Conservation (phyloP, 2,329 filamentous ascomycete genomes). For the Exophiala sideris region DNA sequence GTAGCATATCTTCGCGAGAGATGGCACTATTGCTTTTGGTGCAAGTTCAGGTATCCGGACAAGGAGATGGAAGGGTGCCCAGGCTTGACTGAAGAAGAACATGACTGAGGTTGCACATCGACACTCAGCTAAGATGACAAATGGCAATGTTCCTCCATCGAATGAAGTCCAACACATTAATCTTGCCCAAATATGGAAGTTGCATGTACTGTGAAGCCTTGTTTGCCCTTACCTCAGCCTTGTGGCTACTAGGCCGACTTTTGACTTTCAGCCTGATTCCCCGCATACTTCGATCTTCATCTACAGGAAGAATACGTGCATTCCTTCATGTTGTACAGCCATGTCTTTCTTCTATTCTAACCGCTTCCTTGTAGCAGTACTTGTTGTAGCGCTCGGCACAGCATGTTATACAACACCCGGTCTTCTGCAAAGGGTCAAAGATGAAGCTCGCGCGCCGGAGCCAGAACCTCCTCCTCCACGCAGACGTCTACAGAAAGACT, state of each 20-base stretch:
- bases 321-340: neutral
- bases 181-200: no score
- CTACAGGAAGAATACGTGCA: neutral
- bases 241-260: no score
- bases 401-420: conserved; percentile 10
- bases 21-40: conserved; percentile 92
- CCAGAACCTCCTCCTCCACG: conserved; percentile 13
- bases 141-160: neutral
- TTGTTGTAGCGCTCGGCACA: conserved; percentile 15
- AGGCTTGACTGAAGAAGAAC: conserved; percentile 79
- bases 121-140: neutral
- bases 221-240: no score
- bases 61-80: conserved; percentile 84
- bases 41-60: conserved; percentile 73
- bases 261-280: neutral
- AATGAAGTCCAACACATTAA: no score
- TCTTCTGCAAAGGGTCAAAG: conserved; percentile 17
- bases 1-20: conserved; percentile 67
- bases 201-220: no score
- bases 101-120: conserved; percentile 48
- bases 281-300: neutral
- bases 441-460: conserved; percentile 16
- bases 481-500: conserved; percentile 22
- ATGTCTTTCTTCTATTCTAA: conserved; percentile 20
- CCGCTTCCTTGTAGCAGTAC: conserved; percentile 9